Base-by-base conservation (phyloP, 345 rosid species). In the Acer campestre region DNA sequence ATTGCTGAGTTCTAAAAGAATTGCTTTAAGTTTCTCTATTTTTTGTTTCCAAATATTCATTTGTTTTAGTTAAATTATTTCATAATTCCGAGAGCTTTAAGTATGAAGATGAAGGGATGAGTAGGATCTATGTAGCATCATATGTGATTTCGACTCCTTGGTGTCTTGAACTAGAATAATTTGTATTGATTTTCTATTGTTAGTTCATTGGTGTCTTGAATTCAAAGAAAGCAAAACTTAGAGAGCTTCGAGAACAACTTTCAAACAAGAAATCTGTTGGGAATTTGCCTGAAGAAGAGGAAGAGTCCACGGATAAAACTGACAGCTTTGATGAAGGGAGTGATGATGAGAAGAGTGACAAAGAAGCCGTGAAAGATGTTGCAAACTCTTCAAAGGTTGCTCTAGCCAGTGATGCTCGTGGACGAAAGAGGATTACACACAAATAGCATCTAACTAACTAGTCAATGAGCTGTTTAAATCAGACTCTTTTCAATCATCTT, bases 211-310 rank as follows among this genome's bases (percentile, higher is more conserved):
- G 79, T 42, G 89, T 92, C 18, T 79, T 95, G 77, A 95, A 95
- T 78, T 78, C 97, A 48, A 95, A 93, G 89, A 95, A 95, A 80
- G 82, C 82, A 73, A 95, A 95, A 82, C 92, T 95, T 42, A 88
- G 98, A 80, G 94, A 87, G 71, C 90, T 91, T 71, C 90, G 92
- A 66, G 93, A 90, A 64, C 88, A 88, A 85, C 85, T 89, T 17
- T 80, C 86, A 23, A 86, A 80, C 81, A 74, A 74, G 87, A 81
- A 81, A 25, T 59, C 79, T 70, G 61, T 82, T 42, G 80, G 84
- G 78, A 80, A 85, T 76, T 70, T 62, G 53, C 75, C 78, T 27
- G 75, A 77, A 27, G 89, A 86, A 80, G 93, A 89, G 81, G 91
- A 82, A 69, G 94, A 85, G 29, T 84, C 88, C 1, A 82, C 89